Conservation (phyloP, 2,329 filamentous ascomycete genomes). For the Aspergillus costaricaensis region DNA sequence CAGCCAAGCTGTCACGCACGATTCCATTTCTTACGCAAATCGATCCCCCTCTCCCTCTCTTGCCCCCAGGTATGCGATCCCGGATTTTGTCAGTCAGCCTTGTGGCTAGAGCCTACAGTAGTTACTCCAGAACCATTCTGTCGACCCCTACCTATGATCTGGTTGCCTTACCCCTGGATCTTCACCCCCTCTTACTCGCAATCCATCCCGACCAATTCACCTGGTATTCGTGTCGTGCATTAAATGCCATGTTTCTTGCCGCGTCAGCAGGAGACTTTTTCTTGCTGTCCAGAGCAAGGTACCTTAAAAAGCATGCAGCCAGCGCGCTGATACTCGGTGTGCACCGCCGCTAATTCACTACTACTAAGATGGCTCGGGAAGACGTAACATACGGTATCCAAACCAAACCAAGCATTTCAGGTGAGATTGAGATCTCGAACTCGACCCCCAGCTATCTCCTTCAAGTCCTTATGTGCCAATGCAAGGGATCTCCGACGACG, state of each 20-base stretch:
- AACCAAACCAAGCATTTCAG: slow-evolving; percentile 10
- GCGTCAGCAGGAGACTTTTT: neutral
- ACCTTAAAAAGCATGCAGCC: slow-evolving; percentile 5
- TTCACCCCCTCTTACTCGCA: neutral
- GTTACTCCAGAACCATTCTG: neutral
- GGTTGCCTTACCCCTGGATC: slow-evolving; percentile 13
- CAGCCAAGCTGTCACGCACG: neutral
- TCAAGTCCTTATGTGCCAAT: neutral
- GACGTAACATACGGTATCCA: neutral
- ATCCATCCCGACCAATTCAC: neutral
- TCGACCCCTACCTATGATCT: neutral
- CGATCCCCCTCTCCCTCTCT: neutral
- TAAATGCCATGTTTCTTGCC: neutral
- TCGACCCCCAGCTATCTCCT: neutral
- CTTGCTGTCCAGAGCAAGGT: slow-evolving; percentile 3
- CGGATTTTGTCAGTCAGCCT: slow-evolving; percentile 7
- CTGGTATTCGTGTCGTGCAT: slow-evolving; percentile 6
- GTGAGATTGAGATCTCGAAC: slow-evolving; percentile 5
- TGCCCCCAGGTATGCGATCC: neutral
- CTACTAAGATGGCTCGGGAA: neutral
- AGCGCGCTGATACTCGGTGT: slow-evolving; percentile 3
- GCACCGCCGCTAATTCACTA: neutral
- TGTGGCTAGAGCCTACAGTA: neutral
- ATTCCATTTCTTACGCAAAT: neutral
- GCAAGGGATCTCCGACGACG: slow-evolving; percentile 7